A percentile compares a stretch with the other conserved stretches of the same genome.
Conservation (phyloP, 257 asterid species). For the Solanum microdontum region DNA sequence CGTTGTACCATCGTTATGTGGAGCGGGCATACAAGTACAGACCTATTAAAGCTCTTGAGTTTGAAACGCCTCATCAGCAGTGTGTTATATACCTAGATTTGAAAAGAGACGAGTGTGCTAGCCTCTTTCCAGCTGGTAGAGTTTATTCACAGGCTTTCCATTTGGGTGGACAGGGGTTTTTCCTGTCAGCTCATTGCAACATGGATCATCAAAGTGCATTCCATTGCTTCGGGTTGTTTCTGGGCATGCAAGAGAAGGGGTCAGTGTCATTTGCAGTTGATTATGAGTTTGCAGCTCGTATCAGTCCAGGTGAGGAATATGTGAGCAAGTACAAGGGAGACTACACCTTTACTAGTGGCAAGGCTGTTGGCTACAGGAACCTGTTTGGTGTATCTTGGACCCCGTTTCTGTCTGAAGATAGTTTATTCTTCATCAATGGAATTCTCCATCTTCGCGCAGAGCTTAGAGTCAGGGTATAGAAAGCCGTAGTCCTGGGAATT, state of each 20-base stretch:
- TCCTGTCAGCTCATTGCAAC: slow-evolving; percentile 78
- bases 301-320: slow-evolving; percentile 42
- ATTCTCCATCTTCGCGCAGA: slow-evolving; percentile 69
- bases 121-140: slow-evolving; percentile 58
- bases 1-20: slow-evolving; percentile 32
- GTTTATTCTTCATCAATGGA: slow-evolving; percentile 61
- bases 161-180: slow-evolving; percentile 78
- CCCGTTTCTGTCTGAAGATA: slow-evolving; percentile 45
- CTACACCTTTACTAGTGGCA: slow-evolving; percentile 58
- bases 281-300: slow-evolving; percentile 58
- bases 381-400: slow-evolving; percentile 56
- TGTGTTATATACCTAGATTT: slow-evolving; percentile 75
- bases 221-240: slow-evolving; percentile 72
- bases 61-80: slow-evolving; percentile 58
- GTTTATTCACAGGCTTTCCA: slow-evolving; percentile 78
- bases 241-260: slow-evolving; percentile 79
- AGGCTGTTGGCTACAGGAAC: slow-evolving; percentile 63
- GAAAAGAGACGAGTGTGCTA: slow-evolving; percentile 52
- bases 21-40: slow-evolving; percentile 75
- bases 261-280: slow-evolving; percentile 50
- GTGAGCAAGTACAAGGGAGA: slow-evolving; percentile 55
- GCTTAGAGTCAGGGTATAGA: slow-evolving; percentile 32
- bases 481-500: background rate
- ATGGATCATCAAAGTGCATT: slow-evolving; percentile 52
- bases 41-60: slow-evolving; percentile 67